Percentiles rank a stretch among this genome's conserved stretches.
phyloP scores from a whole-genome alignment of 768 basidiomycete genomes.

The Collybiopsis confluens region DNA sequence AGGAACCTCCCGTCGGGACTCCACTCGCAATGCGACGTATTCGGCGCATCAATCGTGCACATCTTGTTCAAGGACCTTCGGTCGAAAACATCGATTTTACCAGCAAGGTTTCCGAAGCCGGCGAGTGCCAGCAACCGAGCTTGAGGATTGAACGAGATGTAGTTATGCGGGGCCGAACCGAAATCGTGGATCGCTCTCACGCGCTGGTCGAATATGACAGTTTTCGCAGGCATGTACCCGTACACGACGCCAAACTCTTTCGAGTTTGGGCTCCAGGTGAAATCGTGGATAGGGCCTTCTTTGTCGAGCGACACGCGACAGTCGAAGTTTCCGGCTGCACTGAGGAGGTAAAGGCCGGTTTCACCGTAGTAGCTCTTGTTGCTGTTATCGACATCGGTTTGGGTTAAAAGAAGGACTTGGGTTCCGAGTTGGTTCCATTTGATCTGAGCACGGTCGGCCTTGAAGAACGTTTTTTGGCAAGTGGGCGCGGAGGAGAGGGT shows the following conservation, averaged over 20 bases:
- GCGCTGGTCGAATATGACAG: slow-evolving; percentile 87
- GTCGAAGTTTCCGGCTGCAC: slow-evolving; percentile 90
- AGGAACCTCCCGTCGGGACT: slow-evolving; percentile 90
- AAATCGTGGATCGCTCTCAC: slow-evolving; percentile 88
- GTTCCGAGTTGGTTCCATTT: slow-evolving; percentile 98
- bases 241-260: slow-evolving; percentile 97
- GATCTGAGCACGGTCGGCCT: slow-evolving; percentile 87
- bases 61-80: slow-evolving; percentile 77
- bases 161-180: slow-evolving; percentile 86
- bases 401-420: slow-evolving; percentile 85
- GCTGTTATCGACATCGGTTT: slow-evolving; percentile 95
- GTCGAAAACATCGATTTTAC: slow-evolving; percentile 90
- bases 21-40: slow-evolving; percentile 95
- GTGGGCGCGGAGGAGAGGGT: slow-evolving; percentile 59
- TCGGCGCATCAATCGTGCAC: slow-evolving; percentile 83
- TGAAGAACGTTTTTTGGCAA: slow-evolving; percentile 91
- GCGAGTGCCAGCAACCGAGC: slow-evolving; percentile 83
- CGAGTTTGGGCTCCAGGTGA: slow-evolving; percentile 92
- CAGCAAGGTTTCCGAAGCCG: slow-evolving; percentile 95
- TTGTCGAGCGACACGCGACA: slow-evolving; percentile 87
- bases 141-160: slow-evolving; percentile 92
- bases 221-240: slow-evolving; percentile 96
- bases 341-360: slow-evolving; percentile 90
- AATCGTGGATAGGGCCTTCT: slow-evolving; percentile 97
- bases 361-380: slow-evolving; percentile 99